Conservation (phyloP, 768 basidiomycete species). For the Dentipellis fragilis region DNA sequence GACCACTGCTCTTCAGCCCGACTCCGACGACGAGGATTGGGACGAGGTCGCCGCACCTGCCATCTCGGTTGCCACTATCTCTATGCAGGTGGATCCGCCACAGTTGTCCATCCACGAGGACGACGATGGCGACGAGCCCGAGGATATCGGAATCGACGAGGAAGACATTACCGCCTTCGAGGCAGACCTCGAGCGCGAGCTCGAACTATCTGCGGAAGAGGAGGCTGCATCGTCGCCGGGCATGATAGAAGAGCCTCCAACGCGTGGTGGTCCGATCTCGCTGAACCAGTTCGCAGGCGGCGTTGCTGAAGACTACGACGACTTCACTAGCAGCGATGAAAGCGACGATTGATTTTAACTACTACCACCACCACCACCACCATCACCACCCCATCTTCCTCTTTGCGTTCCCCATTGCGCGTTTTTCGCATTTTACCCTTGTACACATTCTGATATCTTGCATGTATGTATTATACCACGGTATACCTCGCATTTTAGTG, state of each 20-base stretch:
- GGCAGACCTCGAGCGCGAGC: background rate
- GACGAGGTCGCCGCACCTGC: slow-evolving; percentile 30
- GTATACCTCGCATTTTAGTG: background rate
- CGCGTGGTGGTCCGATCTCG: slow-evolving; percentile 32
- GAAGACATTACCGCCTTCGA: background rate
- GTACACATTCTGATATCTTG: too few species aligned
- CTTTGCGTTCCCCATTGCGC: background rate
- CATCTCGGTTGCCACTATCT: slow-evolving; percentile 9
- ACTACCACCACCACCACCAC: background rate
- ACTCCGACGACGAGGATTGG: slow-evolving; percentile 41
- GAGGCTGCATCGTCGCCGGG: slow-evolving; percentile 6
- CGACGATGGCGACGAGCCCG: slow-evolving; percentile 36
- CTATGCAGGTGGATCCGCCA: slow-evolving; percentile 8
- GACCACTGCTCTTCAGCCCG: slow-evolving; percentile 19
- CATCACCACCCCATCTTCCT: background rate
- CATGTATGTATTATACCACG: background rate
- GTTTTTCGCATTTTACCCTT: background rate
- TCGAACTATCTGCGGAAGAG: slow-evolving; percentile 15
- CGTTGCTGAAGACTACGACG: slow-evolving; percentile 29
- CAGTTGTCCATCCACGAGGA: slow-evolving; percentile 26
- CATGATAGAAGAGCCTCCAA: slow-evolving; percentile 4
- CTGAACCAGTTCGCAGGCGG: slow-evolving; percentile 39
- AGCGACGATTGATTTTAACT: slow-evolving; percentile 25
- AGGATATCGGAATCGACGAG: slow-evolving; percentile 23
- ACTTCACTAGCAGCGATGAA: slow-evolving; percentile 41